These are phyloP conservation scores for Pelargonium fulgidum DNA, from an alignment of 441 rosid species.

Conservation along the genomic window DNA sequence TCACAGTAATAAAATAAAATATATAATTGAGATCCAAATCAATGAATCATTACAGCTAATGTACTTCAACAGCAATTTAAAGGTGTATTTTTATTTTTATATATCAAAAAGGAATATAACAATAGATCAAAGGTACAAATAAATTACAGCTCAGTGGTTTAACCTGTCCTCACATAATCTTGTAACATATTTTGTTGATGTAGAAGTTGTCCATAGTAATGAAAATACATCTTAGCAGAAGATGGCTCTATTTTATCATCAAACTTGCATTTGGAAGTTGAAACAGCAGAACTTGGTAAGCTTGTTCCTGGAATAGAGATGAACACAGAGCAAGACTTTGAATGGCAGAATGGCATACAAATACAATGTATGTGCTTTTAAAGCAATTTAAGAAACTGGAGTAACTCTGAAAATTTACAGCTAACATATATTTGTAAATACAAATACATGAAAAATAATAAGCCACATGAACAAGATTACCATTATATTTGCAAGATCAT, in stretches of 20 bases:
- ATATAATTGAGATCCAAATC: not conserved
- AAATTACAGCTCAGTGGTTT: constrained; percentile 22
- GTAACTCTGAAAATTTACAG: not conserved
- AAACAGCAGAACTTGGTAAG: constrained; percentile 49
- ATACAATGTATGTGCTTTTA: not conserved
- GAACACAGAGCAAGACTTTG: constrained; percentile 23
- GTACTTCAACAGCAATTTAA: too few relatives aligned
- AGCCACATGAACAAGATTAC: too few relatives aligned
- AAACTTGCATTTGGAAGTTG: constrained; percentile 57
- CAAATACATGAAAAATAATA: too few relatives aligned
- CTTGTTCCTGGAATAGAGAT: constrained; percentile 33
- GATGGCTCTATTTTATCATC: constrained; percentile 77
- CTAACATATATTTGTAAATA: too few relatives aligned
- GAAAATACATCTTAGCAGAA: constrained; percentile 95
- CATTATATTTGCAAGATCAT: too few relatives aligned
- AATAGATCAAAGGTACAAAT: constrained; percentile 18
- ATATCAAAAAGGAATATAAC: not conserved
- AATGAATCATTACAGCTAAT: too few relatives aligned
- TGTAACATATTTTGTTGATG: constrained; percentile 98
- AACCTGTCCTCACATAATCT: constrained; percentile 96
- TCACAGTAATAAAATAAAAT: not conserved
- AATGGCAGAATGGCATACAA: not conserved
- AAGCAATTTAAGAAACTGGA: not conserved
- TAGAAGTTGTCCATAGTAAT: constrained; percentile 84
- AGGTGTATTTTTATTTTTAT: not conserved